Conservation (phyloP, 495 filamentous ascomycete genomes). For the Penicillium longicatenatum region DNA sequence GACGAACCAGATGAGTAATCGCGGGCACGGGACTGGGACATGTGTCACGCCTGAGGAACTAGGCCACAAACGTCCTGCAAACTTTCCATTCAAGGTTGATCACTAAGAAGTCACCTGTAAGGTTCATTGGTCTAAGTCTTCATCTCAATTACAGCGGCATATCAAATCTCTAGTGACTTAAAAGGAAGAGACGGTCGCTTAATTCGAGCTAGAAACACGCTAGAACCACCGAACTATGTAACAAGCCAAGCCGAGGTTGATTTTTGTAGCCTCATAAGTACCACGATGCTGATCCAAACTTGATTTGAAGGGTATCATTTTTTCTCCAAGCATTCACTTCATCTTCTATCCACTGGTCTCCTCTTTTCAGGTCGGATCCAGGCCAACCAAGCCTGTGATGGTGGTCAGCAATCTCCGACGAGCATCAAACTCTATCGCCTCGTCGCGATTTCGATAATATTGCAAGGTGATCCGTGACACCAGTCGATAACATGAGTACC, state of each 20-base stretch:
- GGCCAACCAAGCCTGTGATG: conserved; percentile 27
- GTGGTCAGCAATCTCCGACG: conserved; percentile 38
- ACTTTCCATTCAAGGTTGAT: too few relatives aligned
- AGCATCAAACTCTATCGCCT: conserved; percentile 39
- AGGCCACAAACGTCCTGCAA: neutral
- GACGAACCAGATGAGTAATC: neutral
- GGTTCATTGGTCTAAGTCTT: too few relatives aligned
- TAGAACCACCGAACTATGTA: neutral
- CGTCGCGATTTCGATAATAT: conserved; percentile 44
- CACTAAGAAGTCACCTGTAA: too few relatives aligned
- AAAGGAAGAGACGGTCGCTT: neutral
- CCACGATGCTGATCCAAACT: conserved; percentile 1
- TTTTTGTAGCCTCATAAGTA: neutral
- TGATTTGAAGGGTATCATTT: conserved; percentile 11
- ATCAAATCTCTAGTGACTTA: neutral
- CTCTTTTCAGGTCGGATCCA: conserved; percentile 3
- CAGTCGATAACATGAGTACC: conserved; percentile 46
- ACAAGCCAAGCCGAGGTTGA: too few relatives aligned
- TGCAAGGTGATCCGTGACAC: conserved; percentile 42
- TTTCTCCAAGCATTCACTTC: conserved; percentile 6
- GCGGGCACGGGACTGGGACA: neutral
- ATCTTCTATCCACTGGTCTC: neutral
- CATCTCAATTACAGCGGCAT: too few relatives aligned
- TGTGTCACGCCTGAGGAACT: neutral
- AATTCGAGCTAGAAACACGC: neutral